A percentile compares a stretch with the other conserved stretches of the same genome.
phyloP scores from a whole-genome alignment of 2,329 filamentous ascomycete species.

The Diplodia intermedia region DNA sequence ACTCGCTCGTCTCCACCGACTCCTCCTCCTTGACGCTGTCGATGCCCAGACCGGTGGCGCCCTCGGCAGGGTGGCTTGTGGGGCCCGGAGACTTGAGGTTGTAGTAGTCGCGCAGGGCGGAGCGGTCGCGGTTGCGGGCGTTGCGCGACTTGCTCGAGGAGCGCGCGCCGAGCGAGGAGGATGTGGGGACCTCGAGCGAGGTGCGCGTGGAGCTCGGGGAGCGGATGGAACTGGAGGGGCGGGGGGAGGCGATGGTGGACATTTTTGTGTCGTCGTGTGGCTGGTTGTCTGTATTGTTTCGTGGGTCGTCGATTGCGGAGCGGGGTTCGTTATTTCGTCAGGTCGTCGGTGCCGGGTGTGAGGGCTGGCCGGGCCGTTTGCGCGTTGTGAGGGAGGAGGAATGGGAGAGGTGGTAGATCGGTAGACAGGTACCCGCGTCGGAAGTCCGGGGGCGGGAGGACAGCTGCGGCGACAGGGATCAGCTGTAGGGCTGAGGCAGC shows the following conservation, averaged over 20 bases:
- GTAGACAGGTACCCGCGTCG: neutral
- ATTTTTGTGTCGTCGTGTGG: conserved; percentile 45
- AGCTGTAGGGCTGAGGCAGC: conserved; percentile 32
- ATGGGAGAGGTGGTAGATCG: neutral
- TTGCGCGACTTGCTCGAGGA: conserved; percentile 42
- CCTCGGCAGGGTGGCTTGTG: conserved; percentile 50
- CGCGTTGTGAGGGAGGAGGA: neutral
- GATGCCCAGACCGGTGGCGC: conserved; percentile 40
- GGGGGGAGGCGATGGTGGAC: conserved; percentile 67
- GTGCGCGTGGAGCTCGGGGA: conserved; percentile 78
- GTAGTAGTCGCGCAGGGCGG: conserved; percentile 93
- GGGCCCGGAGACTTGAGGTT: conserved; percentile 68
- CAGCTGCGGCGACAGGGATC: conserved; percentile 14
- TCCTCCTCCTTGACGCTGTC: conserved; percentile 60
- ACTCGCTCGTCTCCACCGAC: conserved; percentile 61
- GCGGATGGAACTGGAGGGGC: conserved; percentile 63
- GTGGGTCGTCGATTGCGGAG: neutral
- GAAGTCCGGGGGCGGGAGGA: neutral
- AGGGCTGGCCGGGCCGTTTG: neutral
- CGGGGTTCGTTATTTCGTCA: neutral
- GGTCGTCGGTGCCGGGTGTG: neutral
- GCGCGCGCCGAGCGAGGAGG: conserved; percentile 14
- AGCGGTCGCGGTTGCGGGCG: conserved; percentile 78
- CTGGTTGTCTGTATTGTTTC: neutral
- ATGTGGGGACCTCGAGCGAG: conserved; percentile 65